phyloP scores from a whole-genome alignment of 805 yeast species.

The Cephaloascus fragrans region DNA sequence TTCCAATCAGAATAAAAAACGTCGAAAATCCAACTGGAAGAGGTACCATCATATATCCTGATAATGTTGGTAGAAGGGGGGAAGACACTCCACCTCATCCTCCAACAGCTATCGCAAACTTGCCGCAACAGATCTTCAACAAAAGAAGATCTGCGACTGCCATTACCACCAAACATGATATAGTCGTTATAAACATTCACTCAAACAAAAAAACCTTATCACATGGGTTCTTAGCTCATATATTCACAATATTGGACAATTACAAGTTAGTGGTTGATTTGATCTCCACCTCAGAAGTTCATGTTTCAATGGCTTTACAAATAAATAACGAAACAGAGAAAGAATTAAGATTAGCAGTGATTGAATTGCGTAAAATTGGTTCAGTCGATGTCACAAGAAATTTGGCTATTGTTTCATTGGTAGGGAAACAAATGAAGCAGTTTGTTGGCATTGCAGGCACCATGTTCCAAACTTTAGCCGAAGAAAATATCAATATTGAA shows the following conservation, averaged over 20 bases:
- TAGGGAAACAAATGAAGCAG: constrained; percentile 96
- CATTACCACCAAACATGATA: constrained; percentile 88
- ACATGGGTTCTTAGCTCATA: constrained; percentile 90
- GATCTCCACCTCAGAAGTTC: constrained; percentile 95
- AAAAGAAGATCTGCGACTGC: constrained; percentile 80
- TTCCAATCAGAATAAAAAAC: constrained; percentile 94
- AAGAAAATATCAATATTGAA: constrained; percentile 86
- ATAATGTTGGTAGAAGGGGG: constrained; percentile 75
- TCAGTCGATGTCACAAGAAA: constrained; percentile 80
- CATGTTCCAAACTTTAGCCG: constrained; percentile 91
- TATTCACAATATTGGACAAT: constrained; percentile 78
- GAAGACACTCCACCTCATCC: constrained; percentile 93
- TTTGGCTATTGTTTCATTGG: constrained; percentile 87
- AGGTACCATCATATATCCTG: constrained; percentile 94
- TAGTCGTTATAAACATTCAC: constrained; percentile 86
- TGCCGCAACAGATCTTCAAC: constrained; percentile 22
- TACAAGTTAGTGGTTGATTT: constrained; percentile 86
- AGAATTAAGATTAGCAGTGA: constrained; percentile 61
- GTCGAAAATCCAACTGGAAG: constrained; percentile 89
- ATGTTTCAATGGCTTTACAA: constrained; percentile 95
- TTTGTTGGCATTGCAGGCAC: constrained; percentile 94
- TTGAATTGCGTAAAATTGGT: constrained; percentile 73
- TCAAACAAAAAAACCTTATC: constrained; percentile 88
- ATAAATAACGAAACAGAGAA: constrained; percentile 56
- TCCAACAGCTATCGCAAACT: constrained; percentile 61